Evolutionary conservation across 1,284 basidiomycete species (phyloP), one percentile per base, ranked within the genome.

Genomic region (Pseudozyma tsukubaensis): DNA sequence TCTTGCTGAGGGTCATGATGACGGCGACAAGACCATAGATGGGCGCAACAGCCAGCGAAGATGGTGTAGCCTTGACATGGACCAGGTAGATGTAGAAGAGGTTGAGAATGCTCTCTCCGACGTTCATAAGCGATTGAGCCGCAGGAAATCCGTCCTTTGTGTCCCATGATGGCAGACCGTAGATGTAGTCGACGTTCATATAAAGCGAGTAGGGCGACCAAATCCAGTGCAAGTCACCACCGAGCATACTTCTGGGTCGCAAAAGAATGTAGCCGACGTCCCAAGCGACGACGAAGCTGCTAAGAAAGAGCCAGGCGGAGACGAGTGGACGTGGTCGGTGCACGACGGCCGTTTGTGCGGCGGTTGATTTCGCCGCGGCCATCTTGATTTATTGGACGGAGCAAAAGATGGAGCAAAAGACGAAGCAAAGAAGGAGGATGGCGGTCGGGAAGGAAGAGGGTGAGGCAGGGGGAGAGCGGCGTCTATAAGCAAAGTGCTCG

Each of bases 1-100:
- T 96, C 87, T 95, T 95, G 65, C 89, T 89, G 29, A 93, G 85
- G 0, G 94, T 96, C 90, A 94, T 91, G 12, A 88, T 83, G 1
- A 88, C 90, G 0, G 89, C 87, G 12, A 89, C 86, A 78, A 95
- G 91, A 0, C 92, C 94, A 51, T 94, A 82, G 40, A 96, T 78
- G 0, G 92, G 88, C 3, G 77, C 74, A 6, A 74, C 59, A 0
- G 92, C 92, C 3, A 88, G 82, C 0, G 91, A 88, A 6, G 56
- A 45, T 47, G 86, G 78, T 4, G 86, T 84, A 3, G 52, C 56
- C 19, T 62, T 59, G 63, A 90, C 84, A 78, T 93, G 89, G 0
- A 90, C 89, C 40, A 92, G 88, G 84, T 91, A 92, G 49, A 96
- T 84, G 85, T 94, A 95, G 58, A 59, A 18, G 24, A 85, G 52